These are phyloP conservation scores for Cladosporium sp. DNA, from an alignment of 2,329 filamentous ascomycete genomes.

Conservation along the genomic window DNA sequence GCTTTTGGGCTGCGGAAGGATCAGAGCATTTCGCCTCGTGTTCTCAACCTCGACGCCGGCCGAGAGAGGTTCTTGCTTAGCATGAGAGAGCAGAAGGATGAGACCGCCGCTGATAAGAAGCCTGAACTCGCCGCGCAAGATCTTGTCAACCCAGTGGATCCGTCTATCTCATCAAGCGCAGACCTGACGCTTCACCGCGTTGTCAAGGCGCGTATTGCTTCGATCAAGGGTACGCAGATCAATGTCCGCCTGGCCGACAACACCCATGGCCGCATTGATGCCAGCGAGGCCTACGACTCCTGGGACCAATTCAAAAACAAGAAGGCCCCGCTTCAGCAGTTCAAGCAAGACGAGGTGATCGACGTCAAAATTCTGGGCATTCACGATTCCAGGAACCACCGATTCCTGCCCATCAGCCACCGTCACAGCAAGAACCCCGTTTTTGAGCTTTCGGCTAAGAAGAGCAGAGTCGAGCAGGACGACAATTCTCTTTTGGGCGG, in stretches of 20 bases:
- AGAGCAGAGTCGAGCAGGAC: slow-evolving; percentile 26
- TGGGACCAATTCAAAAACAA: slow-evolving; percentile 82
- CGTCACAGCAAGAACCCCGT: slow-evolving; percentile 70
- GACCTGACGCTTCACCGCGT: slow-evolving; percentile 69
- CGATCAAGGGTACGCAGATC: slow-evolving; percentile 83
- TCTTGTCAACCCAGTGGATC: slow-evolving; percentile 58
- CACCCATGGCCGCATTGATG: slow-evolving; percentile 84
- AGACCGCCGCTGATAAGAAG: slow-evolving; percentile 17
- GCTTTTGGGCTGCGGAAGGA: slow-evolving; percentile 74
- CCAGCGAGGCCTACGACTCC: slow-evolving; percentile 80
- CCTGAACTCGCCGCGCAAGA: slow-evolving; percentile 32
- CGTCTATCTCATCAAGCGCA: slow-evolving; percentile 55
- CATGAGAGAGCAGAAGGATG: slow-evolving; percentile 46
- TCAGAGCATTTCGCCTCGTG: slow-evolving; percentile 67
- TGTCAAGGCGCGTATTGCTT: slow-evolving; percentile 71
- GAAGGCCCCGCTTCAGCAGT: slow-evolving; percentile 70
- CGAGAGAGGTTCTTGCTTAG: slow-evolving; percentile 64
- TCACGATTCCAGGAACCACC: slow-evolving; percentile 83
- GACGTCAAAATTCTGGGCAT: slow-evolving; percentile 74
- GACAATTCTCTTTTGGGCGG: slow-evolving; percentile 57
- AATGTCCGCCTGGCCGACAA: slow-evolving; percentile 86
- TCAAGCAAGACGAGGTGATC: slow-evolving; percentile 64
- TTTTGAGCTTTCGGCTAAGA: slow-evolving; percentile 79
- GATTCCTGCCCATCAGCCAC: slow-evolving; percentile 87
- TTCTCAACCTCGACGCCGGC: slow-evolving; percentile 65